These are phyloP conservation scores for Saksenaea vasiformis DNA, from an alignment of 371 early-diverging fungal genomes.

Conservation along the genomic window DNA sequence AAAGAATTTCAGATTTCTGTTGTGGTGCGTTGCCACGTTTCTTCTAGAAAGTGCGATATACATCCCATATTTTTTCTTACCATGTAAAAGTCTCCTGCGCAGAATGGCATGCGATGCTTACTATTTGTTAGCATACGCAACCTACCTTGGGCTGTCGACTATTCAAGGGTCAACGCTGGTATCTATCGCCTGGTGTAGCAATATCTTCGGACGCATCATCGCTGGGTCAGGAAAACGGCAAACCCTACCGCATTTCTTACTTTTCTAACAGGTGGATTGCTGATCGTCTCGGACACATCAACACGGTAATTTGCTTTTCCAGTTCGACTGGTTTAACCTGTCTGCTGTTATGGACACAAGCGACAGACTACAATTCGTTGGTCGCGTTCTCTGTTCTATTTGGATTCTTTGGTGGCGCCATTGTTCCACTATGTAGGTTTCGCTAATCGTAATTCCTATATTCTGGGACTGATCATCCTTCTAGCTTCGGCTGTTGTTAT, in stretches of 20 bases:
- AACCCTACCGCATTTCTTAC: not conserved
- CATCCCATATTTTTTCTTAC: constrained; percentile 17
- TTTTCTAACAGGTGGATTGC: not conserved
- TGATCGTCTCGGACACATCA: constrained; percentile 15
- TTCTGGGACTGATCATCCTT: not conserved
- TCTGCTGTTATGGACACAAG: constrained; percentile 21
- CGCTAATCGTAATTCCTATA: not conserved
- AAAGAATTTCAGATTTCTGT: constrained; percentile 10
- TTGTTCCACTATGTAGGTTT: constrained; percentile 18
- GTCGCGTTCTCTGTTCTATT: constrained; percentile 22
- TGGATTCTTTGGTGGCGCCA: constrained; percentile 23
- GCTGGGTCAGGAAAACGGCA: constrained; percentile 20
- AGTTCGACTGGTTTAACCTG: not conserved
- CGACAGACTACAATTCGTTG: constrained; percentile 13
- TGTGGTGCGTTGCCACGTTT: constrained; percentile 9
- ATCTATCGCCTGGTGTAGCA: constrained; percentile 37
- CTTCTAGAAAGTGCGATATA: constrained; percentile 4
- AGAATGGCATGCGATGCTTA: not conserved
- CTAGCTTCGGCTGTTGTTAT: constrained; percentile 21
- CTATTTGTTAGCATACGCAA: constrained; percentile 16
- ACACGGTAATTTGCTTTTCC: constrained; percentile 9
- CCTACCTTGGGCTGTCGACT: constrained; percentile 12
- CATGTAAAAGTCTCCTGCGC: not conserved
- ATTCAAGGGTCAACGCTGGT: constrained; percentile 22
- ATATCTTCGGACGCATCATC: constrained; percentile 48